Percentiles rank a stretch among this genome's conserved stretches.
phyloP scores from a whole-genome alignment of 2,329 filamentous ascomycete species.

The Cercospora sp. region DNA sequence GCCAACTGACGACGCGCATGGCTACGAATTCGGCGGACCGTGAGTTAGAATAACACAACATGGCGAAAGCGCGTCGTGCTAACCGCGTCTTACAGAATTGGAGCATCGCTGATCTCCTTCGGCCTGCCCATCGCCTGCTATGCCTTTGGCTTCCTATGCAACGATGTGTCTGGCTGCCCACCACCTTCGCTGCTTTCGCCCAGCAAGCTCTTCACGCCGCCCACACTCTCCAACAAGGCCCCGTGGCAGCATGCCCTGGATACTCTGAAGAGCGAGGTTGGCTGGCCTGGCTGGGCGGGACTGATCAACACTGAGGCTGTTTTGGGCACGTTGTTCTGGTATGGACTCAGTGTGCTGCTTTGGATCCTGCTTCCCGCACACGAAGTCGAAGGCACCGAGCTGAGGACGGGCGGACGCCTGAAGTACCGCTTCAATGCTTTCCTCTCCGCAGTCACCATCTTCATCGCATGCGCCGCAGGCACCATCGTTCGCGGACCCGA shows the following conservation, averaged over 20 bases:
- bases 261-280: constrained; percentile 74
- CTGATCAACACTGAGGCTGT: constrained; percentile 70
- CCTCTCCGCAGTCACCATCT: constrained; percentile 69
- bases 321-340: constrained; percentile 74
- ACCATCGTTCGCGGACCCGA: constrained; percentile 75
- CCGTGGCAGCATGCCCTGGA: constrained; percentile 56
- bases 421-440: constrained; percentile 79
- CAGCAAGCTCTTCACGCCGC: constrained; percentile 56
- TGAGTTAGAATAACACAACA: constrained; percentile 37
- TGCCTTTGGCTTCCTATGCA: constrained; percentile 80
- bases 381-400: constrained; percentile 67
- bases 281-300: constrained; percentile 76
- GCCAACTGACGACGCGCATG: constrained; percentile 32
- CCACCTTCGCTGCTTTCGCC: constrained; percentile 77
- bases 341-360: constrained; percentile 71
- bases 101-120: constrained; percentile 75
- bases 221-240: constrained; percentile 34
- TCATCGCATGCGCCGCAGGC: constrained; percentile 70
- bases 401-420: constrained; percentile 70
- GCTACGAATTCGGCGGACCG: constrained; percentile 54
- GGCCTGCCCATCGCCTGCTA: constrained; percentile 79
- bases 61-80: neutral
- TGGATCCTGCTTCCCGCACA: constrained; percentile 75
- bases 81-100: constrained; percentile 57
- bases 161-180: constrained; percentile 89